phyloP scores from a whole-genome alignment of 345 rosid species.

The Brassica nigra region DNA sequence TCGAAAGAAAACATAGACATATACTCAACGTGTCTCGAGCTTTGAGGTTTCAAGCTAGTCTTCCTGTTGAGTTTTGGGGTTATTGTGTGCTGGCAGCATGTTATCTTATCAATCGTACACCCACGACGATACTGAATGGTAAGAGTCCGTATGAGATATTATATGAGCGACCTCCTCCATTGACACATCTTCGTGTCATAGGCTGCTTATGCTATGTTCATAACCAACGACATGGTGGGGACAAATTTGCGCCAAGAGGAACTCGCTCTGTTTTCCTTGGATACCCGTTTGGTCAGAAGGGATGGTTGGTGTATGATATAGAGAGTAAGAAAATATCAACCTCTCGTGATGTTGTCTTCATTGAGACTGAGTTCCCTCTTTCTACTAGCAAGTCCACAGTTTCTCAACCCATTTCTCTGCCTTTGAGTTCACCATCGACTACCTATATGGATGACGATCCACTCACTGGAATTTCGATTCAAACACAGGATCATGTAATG shows the following conservation, averaged over 20 bases:
- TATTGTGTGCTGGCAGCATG: not conserved
- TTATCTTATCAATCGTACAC: too few relatives aligned
- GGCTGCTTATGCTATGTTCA: not conserved
- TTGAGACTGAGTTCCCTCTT: too few relatives aligned
- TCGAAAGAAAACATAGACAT: too few relatives aligned
- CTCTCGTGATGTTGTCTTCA: not conserved
- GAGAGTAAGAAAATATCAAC: not conserved
- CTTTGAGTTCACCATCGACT: too few relatives aligned
- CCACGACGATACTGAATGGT: too few relatives aligned
- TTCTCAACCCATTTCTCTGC: too few relatives aligned
- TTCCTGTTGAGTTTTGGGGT: not conserved
- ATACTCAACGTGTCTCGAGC: not conserved
- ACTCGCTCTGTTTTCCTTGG: not conserved
- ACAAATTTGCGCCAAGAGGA: not conserved
- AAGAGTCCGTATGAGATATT: too few relatives aligned
- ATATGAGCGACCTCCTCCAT: not conserved
- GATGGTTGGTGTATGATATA: not conserved
- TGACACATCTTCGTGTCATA: not conserved
- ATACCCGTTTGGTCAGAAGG: not conserved
- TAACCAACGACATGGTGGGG: not conserved
- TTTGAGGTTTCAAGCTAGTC: not conserved
- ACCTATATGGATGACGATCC: too few relatives aligned
- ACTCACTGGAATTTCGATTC: too few relatives aligned
- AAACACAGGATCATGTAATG: too few relatives aligned
- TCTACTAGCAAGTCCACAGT: too few relatives aligned